Percentiles rank a stretch among this genome's conserved stretches.
These are phyloP conservation scores for Metroxylon sagu DNA, from an alignment of 176 grass and related monocot species.

Conservation along the genomic window DNA sequence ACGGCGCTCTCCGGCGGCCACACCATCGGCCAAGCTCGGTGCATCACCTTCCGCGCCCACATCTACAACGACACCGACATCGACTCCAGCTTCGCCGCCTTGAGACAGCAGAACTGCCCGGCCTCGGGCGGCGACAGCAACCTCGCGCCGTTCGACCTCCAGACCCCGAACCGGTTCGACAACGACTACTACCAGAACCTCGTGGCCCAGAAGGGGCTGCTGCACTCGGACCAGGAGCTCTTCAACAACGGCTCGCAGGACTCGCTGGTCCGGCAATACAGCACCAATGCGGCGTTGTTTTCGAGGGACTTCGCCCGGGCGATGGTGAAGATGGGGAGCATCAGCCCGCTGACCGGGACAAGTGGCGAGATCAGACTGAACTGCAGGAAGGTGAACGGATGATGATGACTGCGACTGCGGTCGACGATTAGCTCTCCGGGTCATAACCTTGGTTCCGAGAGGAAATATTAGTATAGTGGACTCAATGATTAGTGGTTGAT, in stretches of 20 bases:
- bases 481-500: too few relatives aligned
- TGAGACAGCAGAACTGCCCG: constrained; percentile 19
- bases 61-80: constrained; percentile 51
- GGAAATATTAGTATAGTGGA: too few relatives aligned
- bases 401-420: not conserved
- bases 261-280: constrained; percentile 39
- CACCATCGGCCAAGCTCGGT: constrained; percentile 43
- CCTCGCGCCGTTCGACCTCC: constrained; percentile 35
- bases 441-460: too few relatives aligned
- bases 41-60: constrained; percentile 34
- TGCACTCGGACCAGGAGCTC: constrained; percentile 83
- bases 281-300: constrained; percentile 40
- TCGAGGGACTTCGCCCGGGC: constrained; percentile 41
- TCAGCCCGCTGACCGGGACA: constrained; percentile 34
- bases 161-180: constrained; percentile 35
- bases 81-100: constrained; percentile 1
- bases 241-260: constrained; percentile 60
- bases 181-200: constrained; percentile 58
- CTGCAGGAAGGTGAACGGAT: constrained; percentile 57
- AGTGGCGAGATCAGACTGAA: constrained; percentile 69
- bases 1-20: constrained; percentile 66
- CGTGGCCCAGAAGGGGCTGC: constrained; percentile 36
- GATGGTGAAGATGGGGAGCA: constrained; percentile 55
- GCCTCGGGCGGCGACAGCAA: constrained; percentile 9
- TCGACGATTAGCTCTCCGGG: too few relatives aligned